Conservation (phyloP, 2,329 filamentous ascomycete species). For the Mollisiaceae sp. region DNA sequence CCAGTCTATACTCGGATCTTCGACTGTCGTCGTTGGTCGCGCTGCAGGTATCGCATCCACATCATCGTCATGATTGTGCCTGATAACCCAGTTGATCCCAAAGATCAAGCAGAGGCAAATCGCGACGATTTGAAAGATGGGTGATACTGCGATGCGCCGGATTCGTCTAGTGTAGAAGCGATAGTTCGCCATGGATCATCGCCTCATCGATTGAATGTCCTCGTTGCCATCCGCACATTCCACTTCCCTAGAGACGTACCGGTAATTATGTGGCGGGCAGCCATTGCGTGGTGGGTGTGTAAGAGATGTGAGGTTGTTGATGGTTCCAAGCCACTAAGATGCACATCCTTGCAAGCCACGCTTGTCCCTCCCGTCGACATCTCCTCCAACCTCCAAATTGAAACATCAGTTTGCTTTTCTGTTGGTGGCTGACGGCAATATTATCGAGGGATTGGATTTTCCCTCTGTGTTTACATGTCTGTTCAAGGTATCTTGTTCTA, state of each 20-base stretch:
- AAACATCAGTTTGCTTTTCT: conserved; percentile 9
- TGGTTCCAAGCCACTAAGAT: conserved; percentile 17
- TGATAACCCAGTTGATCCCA: conserved; percentile 30
- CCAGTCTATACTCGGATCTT: conserved; percentile 35
- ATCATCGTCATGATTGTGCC: conserved; percentile 34
- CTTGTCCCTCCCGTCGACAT: background rate
- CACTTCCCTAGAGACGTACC: background rate
- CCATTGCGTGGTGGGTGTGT: background rate
- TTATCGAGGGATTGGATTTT: background rate
- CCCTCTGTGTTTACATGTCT: background rate
- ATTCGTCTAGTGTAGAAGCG: conserved; percentile 33
- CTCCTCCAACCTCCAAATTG: conserved; percentile 5
- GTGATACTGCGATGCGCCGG: conserved; percentile 28
- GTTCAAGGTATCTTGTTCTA: background rate
- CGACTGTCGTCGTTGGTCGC: conserved; percentile 28
- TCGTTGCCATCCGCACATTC: background rate
- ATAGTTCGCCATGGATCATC: conserved; percentile 15
- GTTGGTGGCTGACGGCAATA: background rate
- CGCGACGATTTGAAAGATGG: conserved; percentile 25
- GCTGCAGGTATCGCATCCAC: conserved; percentile 16
- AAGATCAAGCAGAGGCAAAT: conserved; percentile 29
- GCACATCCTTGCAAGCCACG: background rate
- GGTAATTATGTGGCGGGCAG: background rate
- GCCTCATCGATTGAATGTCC: background rate
- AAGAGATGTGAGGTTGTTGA: conserved; percentile 11